Evolutionary conservation across 306 rosid genomes (phyloP), one percentile per base, ranked within the genome.

Genomic region (Elaeagnus macrophylla): DNA sequence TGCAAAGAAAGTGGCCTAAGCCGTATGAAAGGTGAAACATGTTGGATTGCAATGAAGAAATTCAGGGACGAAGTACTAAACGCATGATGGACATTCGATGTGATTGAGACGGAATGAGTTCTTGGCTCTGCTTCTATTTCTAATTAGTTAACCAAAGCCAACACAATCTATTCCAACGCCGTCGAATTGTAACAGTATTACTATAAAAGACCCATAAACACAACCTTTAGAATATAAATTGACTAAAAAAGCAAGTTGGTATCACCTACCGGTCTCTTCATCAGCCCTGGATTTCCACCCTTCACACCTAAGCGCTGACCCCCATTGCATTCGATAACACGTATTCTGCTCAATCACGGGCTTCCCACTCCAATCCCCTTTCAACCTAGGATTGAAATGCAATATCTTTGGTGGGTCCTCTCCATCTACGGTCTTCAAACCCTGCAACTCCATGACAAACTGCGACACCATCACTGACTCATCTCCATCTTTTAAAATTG

Each of bases 291-390:
- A 73, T 65, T 66, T 72, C 99, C 99, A 82, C 7, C 99, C 96
- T 51, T 87, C 95, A 32, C 99, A 91, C 61, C 99, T 75, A 15
- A 82, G 70, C 11, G 96, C 79, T 52, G 85, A 36, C 43, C 95
- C 95, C 99, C 95, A 91, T 59, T 87, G 99, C 99, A 86, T 87
- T 75, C 95, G 71, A 53, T 84, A 91, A 67, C 96, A 91, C 7
- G 96, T 87, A 68, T 91, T 91, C 74, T 80, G 86, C 63, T 91
- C 96, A 52, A 91, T 84, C 36, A 87, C 95, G 0, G 99, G 96
- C 57, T 61, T 84, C 38, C 82, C 81, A 64, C 99, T 91, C 99
- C 95, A 87, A 69, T 91, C 96, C 67, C 96, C 99, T 59, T 77
- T 83, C 76, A 91, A 44, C 77, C 99, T 86, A 25, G 99, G 99